Evolutionary conservation across 768 basidiomycete genomes (phyloP), one percentile per base, ranked within the genome.

Genomic region (Tremella mesenterica): DNA sequence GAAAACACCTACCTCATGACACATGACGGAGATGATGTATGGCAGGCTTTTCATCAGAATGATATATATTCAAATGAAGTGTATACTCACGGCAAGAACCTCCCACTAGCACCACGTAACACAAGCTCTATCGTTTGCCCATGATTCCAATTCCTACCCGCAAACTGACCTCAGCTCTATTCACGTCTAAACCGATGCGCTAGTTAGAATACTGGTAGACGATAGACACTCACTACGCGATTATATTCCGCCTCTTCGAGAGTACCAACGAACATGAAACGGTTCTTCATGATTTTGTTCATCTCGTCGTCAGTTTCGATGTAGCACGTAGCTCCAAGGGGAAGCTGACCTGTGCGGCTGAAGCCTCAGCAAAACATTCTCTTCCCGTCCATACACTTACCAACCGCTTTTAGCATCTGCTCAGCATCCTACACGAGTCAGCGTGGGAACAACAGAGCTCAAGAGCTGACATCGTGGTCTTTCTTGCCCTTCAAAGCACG

Each of bases 141-240:
- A 57, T 70, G 67, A 55, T 73, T 73, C 71, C 69, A 70, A 43
- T 73, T 73, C 45, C 71, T 41, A 0, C 71, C 71, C 5, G 71
- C 69, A 50, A 69, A 70, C 68, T 70, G 26, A 1, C 1, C 23
- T 45, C 38, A 53, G 48, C 36, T 20, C 21, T 4, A 14, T 48
- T 8, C 3, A 18, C 29, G 21, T 41, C 25, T 44, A 50, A 45
- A 43, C 52, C 13, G 41, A 48, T 31, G 49, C 50, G 48, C 53
- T 23, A 1, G 43, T 18, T 10, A 26, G 39, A 7, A 21, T 20
- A 21, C 30, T 18, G 18, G 34, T 36, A 12, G 12, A 36, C 34
- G 34, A 27, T 31, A 4, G 10, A 20, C n/a, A 38, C 67, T 46
- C 27, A 66, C 67, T 10, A 70, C 63, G 20, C 56, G 54, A 50